phyloP scores from a whole-genome alignment of 148 eudicot genomes.

The Pouteria glomerata region DNA sequence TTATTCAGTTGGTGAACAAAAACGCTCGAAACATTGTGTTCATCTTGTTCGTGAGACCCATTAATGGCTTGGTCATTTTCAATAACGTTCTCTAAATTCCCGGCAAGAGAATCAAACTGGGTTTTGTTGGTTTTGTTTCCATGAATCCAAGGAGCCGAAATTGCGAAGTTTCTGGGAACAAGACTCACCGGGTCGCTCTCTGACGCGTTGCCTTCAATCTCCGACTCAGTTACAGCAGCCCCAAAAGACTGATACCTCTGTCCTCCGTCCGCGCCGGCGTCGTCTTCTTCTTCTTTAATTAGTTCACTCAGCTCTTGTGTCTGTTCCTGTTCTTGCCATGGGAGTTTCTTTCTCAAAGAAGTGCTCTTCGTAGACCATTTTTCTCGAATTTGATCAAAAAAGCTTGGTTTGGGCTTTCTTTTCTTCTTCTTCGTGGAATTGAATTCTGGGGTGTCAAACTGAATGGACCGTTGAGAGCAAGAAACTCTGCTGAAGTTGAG shows the following conservation, averaged over 20 bases:
- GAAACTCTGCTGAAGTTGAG: slow-evolving; percentile 30
- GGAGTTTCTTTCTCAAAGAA: slow-evolving; percentile 39
- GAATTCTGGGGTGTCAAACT: slow-evolving; percentile 22
- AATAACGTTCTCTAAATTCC: slow-evolving; percentile 2
- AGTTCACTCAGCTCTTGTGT: background rate
- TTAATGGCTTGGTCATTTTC: background rate
- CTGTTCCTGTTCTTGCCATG: slow-evolving; percentile 56
- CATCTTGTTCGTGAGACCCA: slow-evolving; percentile 15
- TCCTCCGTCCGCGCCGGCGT: background rate
- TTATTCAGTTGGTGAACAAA: background rate
- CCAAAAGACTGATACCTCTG: slow-evolving; percentile 1
- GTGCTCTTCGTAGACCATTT: slow-evolving; percentile 74
- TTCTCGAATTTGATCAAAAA: slow-evolving; percentile 63
- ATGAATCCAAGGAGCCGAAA: slow-evolving; percentile 44
- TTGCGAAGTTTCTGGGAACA: slow-evolving; percentile 8
- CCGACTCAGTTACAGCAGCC: slow-evolving; percentile 11
- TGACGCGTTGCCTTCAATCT: background rate
- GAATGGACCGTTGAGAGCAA: slow-evolving; percentile 32
- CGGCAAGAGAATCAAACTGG: slow-evolving; percentile 17
- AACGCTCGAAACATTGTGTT: background rate
- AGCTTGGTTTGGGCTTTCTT: slow-evolving; percentile 78
- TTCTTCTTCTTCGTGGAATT: slow-evolving; percentile 38
- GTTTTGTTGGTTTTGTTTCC: slow-evolving; percentile 21
- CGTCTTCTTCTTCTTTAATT: slow-evolving; percentile 12
- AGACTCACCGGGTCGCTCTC: slow-evolving; percentile 23